Percentiles rank a stretch among this genome's conserved stretches.
Evolutionary conservation across 73 alveolate species (phyloP).

Genomic region (Breviolum minutum): DNA sequence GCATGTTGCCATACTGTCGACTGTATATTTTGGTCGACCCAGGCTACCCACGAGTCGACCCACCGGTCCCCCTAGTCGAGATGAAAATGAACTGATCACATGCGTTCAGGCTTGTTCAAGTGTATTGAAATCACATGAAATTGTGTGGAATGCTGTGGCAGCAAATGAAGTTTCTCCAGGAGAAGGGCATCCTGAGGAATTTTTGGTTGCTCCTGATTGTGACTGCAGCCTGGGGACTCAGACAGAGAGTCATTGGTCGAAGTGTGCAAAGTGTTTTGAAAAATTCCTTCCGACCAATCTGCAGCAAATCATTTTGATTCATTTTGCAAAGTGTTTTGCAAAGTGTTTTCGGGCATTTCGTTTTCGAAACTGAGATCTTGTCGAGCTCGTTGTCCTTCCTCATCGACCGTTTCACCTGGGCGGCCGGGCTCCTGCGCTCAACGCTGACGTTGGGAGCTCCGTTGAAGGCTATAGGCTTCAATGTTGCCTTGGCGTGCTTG

Average conservation of each 20-base stretch:
- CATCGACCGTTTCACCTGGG: constrained; percentile 93
- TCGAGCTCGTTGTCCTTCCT: constrained; percentile 28
- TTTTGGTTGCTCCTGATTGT: constrained; percentile 63
- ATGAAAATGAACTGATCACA: no score
- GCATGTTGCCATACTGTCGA: no score
- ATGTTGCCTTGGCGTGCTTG: constrained; percentile 71
- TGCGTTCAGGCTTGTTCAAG: no score
- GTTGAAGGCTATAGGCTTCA: constrained; percentile 81
- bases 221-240: constrained; percentile 41
- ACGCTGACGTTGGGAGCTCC: constrained; percentile 77
- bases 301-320: neutral
- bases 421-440: constrained; percentile 51
- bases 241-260: neutral
- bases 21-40: neutral
- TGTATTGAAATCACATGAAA: neutral
- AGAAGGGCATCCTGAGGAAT: constrained; percentile 33
- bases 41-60: no score
- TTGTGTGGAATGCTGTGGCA: neutral
- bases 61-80: no score
- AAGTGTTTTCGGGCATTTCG: neutral
- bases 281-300: no score
- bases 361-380: neutral
- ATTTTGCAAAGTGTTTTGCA: neutral
- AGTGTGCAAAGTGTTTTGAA: no score
- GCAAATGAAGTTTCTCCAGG: neutral